Evolutionary conservation across 257 asterid species (phyloP).

Genomic region (Lycium barbarum): DNA sequence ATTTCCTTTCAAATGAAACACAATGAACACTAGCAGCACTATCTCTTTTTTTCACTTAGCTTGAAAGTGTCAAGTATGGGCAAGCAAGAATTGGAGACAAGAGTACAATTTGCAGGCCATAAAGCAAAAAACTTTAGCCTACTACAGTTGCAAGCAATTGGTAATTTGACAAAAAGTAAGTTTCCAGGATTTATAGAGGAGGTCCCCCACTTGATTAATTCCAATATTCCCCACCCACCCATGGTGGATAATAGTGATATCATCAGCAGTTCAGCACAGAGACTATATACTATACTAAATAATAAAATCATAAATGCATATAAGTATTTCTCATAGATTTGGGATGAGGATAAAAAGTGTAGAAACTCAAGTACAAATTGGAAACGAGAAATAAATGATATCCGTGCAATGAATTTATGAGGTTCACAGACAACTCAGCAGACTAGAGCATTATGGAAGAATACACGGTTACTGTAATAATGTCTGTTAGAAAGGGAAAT

Average conservation of each 20-base stretch:
- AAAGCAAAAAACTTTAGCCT: constrained; percentile 1
- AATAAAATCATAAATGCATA: neutral
- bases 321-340: neutral
- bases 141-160: neutral
- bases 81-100: neutral
- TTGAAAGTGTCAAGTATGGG: neutral
- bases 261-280: neutral
- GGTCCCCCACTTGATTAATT: constrained; percentile 21
- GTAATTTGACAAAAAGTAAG: neutral
- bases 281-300: neutral
- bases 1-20: neutral
- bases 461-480: neutral
- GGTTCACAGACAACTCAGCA: neutral
- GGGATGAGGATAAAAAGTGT: neutral
- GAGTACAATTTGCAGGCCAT: constrained; percentile 22
- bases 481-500: no score
- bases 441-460: neutral
- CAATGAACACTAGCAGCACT: neutral
- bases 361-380: neutral
- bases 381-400: neutral
- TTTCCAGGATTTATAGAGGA: neutral
- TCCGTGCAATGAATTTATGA: neutral
- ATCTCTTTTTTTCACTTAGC: neutral
- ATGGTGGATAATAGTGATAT: constrained; percentile 16
- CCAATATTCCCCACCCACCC: constrained; percentile 15